Percentiles rank a stretch among this genome's conserved stretches.
These are phyloP conservation scores for Puccinellia tenuiflora DNA, from an alignment of 176 grass and related monocot genomes.

Conservation along the genomic window DNA sequence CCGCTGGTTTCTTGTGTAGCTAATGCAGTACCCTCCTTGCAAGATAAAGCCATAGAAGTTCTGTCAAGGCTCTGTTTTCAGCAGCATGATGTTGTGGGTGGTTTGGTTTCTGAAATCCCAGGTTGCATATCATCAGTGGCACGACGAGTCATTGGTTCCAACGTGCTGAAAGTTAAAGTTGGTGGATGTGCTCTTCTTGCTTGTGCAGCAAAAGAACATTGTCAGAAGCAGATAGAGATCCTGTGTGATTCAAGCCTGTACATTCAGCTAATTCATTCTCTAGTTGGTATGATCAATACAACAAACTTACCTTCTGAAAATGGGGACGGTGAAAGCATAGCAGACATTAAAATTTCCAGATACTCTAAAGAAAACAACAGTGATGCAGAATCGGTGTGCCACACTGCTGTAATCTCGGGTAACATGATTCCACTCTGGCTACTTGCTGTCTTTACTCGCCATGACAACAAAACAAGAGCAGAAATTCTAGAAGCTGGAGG, in stretches of 20 bases:
- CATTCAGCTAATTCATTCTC: conserved; percentile 69
- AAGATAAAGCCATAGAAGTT: conserved; percentile 98
- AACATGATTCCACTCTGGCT: conserved; percentile 97
- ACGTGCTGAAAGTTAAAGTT: conserved; percentile 76
- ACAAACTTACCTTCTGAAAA: conserved; percentile 55
- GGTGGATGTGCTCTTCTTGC: conserved; percentile 88
- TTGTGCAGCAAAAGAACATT: conserved; percentile 73
- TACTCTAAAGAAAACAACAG: conserved; percentile 47
- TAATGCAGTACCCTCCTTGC: conserved; percentile 72
- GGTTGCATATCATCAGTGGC: conserved; percentile 74
- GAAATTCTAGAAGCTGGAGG: conserved; percentile 84
- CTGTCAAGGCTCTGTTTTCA: conserved; percentile 74
- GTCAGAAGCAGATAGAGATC: conserved; percentile 74
- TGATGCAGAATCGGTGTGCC: conserved; percentile 42
- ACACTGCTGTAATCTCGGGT: conserved; percentile 72
- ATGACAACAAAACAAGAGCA: conserved; percentile 59
- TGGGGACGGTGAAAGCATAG: conserved; percentile 49
- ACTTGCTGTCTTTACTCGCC: conserved; percentile 74
- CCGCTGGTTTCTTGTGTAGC: conserved; percentile 86
- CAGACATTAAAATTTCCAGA: conserved; percentile 82
- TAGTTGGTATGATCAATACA: conserved; percentile 85
- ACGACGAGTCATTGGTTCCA: conserved; percentile 63
- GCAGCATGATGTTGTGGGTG: conserved; percentile 79
- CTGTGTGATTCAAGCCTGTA: conserved; percentile 69
- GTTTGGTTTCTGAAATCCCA: conserved; percentile 70